Evolutionary conservation across 2,329 filamentous ascomycete species (phyloP).

Genomic region (Colletotrichum spinosum): DNA sequence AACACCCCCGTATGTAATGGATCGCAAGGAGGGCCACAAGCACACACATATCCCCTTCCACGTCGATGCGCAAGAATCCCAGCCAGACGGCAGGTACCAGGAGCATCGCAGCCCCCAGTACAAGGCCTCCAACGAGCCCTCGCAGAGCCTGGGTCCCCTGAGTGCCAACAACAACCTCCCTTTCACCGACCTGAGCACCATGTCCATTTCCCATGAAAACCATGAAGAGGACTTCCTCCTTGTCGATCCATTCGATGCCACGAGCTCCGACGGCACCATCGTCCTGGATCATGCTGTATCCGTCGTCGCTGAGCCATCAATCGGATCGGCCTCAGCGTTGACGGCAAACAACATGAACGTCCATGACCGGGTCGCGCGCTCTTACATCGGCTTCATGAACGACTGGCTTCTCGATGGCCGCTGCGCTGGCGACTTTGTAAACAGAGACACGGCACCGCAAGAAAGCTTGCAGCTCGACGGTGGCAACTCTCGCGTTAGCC

Average conservation of each 20-base stretch:
- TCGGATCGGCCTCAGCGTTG: slow-evolving; percentile 1
- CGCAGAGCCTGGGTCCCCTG: neutral
- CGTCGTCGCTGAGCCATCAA: neutral
- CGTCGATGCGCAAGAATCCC: neutral
- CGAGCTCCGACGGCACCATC: slow-evolving; percentile 24
- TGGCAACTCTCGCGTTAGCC: slow-evolving; percentile 16
- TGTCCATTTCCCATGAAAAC: neutral
- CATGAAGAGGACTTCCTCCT: slow-evolving; percentile 1
- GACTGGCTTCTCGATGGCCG: slow-evolving; percentile 25
- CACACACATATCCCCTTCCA: neutral
- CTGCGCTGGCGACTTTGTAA: slow-evolving; percentile 24
- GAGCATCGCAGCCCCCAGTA: slow-evolving; percentile 25
- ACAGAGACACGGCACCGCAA: slow-evolving; percentile 28
- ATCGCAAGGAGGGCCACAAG: slow-evolving; percentile 5
- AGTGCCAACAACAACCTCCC: too few species aligned
- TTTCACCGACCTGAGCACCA: neutral
- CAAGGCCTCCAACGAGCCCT: slow-evolving; percentile 23
- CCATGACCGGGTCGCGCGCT: slow-evolving; percentile 13
- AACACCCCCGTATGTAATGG: neutral
- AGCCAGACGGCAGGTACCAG: slow-evolving; percentile 12
- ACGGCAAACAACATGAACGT: slow-evolving; percentile 25
- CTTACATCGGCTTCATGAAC: slow-evolving; percentile 13
- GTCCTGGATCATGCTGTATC: neutral
- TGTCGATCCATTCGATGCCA: slow-evolving; percentile 10
- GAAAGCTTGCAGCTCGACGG: slow-evolving; percentile 29